Evolutionary conservation across 495 filamentous ascomycete genomes (phyloP).

Genomic region (Trichoderma reesei): DNA sequence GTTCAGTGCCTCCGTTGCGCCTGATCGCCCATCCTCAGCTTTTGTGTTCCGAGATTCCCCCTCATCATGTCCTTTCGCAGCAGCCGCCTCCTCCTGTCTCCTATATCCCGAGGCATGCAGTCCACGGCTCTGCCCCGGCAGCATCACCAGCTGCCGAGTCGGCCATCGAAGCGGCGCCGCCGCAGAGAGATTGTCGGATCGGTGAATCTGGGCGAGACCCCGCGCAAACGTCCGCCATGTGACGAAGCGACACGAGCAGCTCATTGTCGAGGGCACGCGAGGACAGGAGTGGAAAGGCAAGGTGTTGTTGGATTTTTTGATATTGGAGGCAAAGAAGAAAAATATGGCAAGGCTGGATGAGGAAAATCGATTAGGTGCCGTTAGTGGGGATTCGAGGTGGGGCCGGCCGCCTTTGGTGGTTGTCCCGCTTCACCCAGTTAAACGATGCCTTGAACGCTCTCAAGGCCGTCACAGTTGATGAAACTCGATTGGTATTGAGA

Average conservation of each 20-base stretch:
- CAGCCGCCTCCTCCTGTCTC: not conserved
- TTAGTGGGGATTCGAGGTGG: not conserved
- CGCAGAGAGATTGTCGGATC: slow-evolving; percentile 13
- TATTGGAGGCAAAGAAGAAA: not conserved
- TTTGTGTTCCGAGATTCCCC: not conserved
- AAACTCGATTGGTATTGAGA: too few species aligned
- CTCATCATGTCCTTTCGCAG: not conserved
- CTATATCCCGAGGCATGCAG: not conserved
- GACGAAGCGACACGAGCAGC: slow-evolving; percentile 36
- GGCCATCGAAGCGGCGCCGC: slow-evolving; percentile 5
- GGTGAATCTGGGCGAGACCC: slow-evolving; percentile 34
- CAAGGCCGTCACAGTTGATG: too few species aligned
- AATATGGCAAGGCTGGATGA: slow-evolving; percentile 1
- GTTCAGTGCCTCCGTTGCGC: not conserved
- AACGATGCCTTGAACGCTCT: too few species aligned
- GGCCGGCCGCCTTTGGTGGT: not conserved
- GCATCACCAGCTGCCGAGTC: not conserved
- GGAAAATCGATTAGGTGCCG: not conserved
- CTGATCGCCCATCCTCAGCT: not conserved
- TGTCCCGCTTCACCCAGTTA: too few species aligned
- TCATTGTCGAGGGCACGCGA: slow-evolving; percentile 25
- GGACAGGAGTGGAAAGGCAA: too few species aligned
- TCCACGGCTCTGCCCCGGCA: not conserved
- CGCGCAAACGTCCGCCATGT: slow-evolving; percentile 40
- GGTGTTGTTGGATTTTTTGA: too few species aligned